These are phyloP conservation scores for Pugionium cornutum DNA, from an alignment of 345 rosid species.

Conservation along the genomic window DNA sequence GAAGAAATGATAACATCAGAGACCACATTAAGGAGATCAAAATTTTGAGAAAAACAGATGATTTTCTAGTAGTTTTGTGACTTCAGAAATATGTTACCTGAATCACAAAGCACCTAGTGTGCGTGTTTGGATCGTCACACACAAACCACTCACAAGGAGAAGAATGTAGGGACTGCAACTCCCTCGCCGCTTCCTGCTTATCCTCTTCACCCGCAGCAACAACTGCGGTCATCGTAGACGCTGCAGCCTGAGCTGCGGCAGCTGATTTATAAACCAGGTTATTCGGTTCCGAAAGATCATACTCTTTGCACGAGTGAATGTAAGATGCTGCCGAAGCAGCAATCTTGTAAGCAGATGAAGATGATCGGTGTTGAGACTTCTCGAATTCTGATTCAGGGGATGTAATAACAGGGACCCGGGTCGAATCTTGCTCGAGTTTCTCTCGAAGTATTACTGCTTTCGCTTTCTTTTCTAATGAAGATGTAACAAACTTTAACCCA, in stretches of 20 bases:
- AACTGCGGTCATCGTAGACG: slow-evolving; percentile 79
- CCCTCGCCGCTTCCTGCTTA: slow-evolving; percentile 69
- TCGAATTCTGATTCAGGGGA: slow-evolving; percentile 30
- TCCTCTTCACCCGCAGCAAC: slow-evolving; percentile 89
- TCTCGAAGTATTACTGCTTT: slow-evolving; percentile 57
- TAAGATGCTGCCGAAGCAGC: slow-evolving; percentile 95
- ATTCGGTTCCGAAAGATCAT: slow-evolving; percentile 32
- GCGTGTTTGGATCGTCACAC: slow-evolving; percentile 74
- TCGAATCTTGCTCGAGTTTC: slow-evolving; percentile 59
- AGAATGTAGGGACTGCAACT: slow-evolving; percentile 76
- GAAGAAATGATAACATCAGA: neutral
- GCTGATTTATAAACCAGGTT: slow-evolving; percentile 59
- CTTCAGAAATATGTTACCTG: slow-evolving; percentile 49
- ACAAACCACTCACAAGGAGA: slow-evolving; percentile 93
- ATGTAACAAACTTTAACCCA: slow-evolving; percentile 71
- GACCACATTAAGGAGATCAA: slow-evolving; percentile 5
- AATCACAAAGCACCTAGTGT: slow-evolving; percentile 76
- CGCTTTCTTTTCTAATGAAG: slow-evolving; percentile 79
- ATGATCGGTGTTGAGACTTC: slow-evolving; percentile 39
- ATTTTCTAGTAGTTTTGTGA: neutral
- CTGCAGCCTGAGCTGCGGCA: slow-evolving; percentile 77
- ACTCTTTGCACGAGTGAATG: slow-evolving; percentile 58
- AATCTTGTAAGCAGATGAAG: slow-evolving; percentile 61
- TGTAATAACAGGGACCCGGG: slow-evolving; percentile 35
- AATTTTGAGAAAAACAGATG: slow-evolving; percentile 13